Base-by-base conservation (phyloP, 495 filamentous ascomycete species). In the Aspergillus wentii region DNA sequence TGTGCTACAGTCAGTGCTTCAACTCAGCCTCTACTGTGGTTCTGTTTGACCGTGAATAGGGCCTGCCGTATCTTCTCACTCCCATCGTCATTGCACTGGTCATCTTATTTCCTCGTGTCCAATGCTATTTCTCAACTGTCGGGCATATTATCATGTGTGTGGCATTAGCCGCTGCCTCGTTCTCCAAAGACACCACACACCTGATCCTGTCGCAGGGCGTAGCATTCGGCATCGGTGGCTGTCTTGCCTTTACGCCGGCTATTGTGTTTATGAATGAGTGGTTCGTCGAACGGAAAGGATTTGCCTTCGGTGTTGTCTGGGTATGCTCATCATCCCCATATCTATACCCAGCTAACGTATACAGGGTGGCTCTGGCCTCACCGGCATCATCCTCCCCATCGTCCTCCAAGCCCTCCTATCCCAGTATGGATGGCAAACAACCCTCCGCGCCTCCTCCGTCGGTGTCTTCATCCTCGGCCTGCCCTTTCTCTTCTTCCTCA, bases 401-500 rank as follows among this genome's bases (percentile, higher is more conserved):
- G 33, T 75, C 0, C 43, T 81, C 14, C 50, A 78, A 23, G 57
- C 53, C 51, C 41, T 78, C 4, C 62, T 84, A 11, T 34, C 61
- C 13, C 35, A 26, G 0, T 75, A 68, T 33, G 79, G 79, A 8
- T 74, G 71, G 44, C 49, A 66, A 16, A 78, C 71, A 0, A 75
- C 77, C 0, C 53, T 73, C 1, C 52, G 68, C 11, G 53, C 62
- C 28, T 80, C 71, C 59, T 65, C 68, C 0, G 35, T 71, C 22
- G 51, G 57, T 1, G 46, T 72, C 0, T 57, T 80, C 18, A 43
- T 69, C 4, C 38, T 74, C 3, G 63, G 66, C 1, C 62, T 64
- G 1, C 76, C 78, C n/a, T 50, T 83, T 4, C 61, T 76, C 15
- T 66, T 63, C 33, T 80, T 72, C 40, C 55, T 78, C 38, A 66